Conservation (phyloP, 306 rosid species). For the Spatholobus suberectus region DNA sequence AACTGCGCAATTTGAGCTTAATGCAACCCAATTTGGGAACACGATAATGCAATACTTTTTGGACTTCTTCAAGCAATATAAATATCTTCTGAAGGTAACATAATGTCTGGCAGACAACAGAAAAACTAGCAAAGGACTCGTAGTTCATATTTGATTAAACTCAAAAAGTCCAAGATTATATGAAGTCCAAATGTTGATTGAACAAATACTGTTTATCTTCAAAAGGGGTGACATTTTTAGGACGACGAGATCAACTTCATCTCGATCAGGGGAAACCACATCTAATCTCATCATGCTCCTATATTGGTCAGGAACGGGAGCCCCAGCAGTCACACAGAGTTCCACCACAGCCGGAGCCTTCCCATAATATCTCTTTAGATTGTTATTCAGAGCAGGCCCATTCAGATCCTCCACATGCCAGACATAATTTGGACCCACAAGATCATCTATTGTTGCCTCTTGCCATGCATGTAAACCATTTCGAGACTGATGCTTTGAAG, state of each 20-base stretch:
- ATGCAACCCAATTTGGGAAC: conserved; percentile 12
- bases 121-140: conserved; percentile 12
- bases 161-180: not conserved
- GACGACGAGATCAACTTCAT: conserved; percentile 80
- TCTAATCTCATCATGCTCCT: conserved; percentile 92
- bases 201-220: conserved; percentile 17
- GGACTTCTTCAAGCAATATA: conserved; percentile 7
- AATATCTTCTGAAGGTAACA: conserved; percentile 31
- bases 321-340: conserved; percentile 82
- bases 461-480: conserved; percentile 96
- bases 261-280: conserved; percentile 76
- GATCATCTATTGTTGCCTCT: conserved; percentile 75
- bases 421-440: conserved; percentile 76
- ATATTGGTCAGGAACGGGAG: conserved; percentile 69
- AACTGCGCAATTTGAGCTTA: conserved; percentile 12
- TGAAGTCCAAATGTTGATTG: conserved; percentile 17
- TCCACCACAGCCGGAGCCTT: conserved; percentile 94
- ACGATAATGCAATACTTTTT: not conserved
- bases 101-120: not conserved
- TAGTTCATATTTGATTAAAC: conserved; percentile 19
- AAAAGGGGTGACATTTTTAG: conserved; percentile 38
- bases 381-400: conserved; percentile 67
- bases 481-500: conserved; percentile 88
- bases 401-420: conserved; percentile 79
- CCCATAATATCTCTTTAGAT: conserved; percentile 84